Evolutionary conservation across 371 early-diverging fungal genomes (phyloP), one percentile per base, ranked within the genome.

Genomic region (Syncephalis fuscata): DNA sequence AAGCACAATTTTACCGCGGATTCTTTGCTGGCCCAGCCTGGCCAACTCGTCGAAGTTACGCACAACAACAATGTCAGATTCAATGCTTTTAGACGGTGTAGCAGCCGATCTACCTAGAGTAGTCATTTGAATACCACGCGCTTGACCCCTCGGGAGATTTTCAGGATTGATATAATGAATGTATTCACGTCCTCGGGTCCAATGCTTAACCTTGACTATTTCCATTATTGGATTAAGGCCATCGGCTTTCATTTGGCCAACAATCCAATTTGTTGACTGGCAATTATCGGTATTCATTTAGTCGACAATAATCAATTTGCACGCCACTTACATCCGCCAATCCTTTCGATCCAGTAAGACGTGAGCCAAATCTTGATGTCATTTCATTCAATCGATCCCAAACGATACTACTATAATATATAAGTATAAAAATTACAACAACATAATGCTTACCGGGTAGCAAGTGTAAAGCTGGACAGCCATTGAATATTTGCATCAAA

Each of bases 321-420:
- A 14, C 19, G 10, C 10, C 16, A n/a, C 26, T 46, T 25, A 23
- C 27, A 23, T 43, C 43, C 20, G 65, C 67, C 25, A 71, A 59
- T 1, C 57, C 63, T 7, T 48, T 45, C 39, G 67, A 65, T 21
- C 59, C 70, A 22, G 61, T 68, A 51, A 70, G 63, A 39, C 75
- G 67, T 55, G 61, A 57, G 39, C 75, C 75, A 44, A 56, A 74
- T 48, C 67, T 52, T 22, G 74, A 74, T 0, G 72, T 73, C 70
- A 71, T 67, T 48, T 73, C 73, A 0, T 74, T 72, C 62, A 74
- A 47, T 16, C 70, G 60, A 52, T 74, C 72, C 71, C 74, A 73
- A 9, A 68, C 69, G 15, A 65, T 58, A 43, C 62, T 61, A 44
- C n/a, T n/a, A 32, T 32, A 32, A 32, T 4, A 7, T 4, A 11